phyloP scores from a whole-genome alignment of 2,329 filamentous ascomycete genomes.

The Akanthomyces muscarius region DNA sequence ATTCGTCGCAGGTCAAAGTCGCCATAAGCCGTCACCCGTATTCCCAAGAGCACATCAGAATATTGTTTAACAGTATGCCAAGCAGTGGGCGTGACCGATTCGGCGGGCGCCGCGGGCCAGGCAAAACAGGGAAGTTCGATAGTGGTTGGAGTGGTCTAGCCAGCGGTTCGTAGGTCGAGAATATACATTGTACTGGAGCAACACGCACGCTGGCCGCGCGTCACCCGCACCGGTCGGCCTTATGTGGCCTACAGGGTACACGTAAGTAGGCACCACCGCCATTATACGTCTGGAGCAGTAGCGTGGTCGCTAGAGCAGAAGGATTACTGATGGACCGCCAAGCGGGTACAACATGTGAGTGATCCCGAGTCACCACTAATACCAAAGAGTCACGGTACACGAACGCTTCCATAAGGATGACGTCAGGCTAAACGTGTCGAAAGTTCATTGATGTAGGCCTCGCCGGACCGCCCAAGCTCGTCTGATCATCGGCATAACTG shows the following conservation, averaged over 20 bases:
- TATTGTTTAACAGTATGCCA: too few relatives aligned
- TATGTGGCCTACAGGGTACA: too few relatives aligned
- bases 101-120: neutral
- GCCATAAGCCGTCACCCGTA: too few relatives aligned
- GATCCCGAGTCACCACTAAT: conserved; percentile 10
- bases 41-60: too few relatives aligned
- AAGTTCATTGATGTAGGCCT: neutral
- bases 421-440: conserved; percentile 13
- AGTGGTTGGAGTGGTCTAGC: neutral
- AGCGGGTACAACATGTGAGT: conserved; percentile 17
- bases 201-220: neutral
- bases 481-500: neutral
- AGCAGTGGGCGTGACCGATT: neutral
- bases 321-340: neutral
- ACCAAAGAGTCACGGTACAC: conserved; percentile 13
- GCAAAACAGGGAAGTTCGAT: neutral
- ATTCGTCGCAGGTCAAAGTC: too few relatives aligned
- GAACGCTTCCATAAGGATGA: conserved; percentile 10
- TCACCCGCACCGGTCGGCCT: neutral
- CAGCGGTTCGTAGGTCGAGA: neutral
- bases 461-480: neutral
- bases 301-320: neutral
- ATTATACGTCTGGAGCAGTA: conserved; percentile 1
- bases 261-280: neutral
- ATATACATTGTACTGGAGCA: too few relatives aligned